Evolutionary conservation across 768 basidiomycete genomes (phyloP), one percentile per base, ranked within the genome.

Genomic region (Amanita fuliginea): DNA sequence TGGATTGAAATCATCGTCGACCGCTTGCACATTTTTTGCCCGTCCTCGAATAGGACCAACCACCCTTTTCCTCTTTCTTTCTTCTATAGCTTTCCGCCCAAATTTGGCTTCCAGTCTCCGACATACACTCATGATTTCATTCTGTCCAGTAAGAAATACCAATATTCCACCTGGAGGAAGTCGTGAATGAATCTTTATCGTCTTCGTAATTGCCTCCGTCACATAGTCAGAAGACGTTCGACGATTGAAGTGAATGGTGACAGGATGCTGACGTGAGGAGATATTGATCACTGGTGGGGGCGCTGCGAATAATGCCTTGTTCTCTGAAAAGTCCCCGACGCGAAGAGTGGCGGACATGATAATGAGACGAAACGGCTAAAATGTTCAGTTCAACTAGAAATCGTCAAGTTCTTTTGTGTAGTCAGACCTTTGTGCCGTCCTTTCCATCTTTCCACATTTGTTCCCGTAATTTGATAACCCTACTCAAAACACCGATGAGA

Each of bases 321-420:
- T 98, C 52, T 86, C 81, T 1, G 86, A 80, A 57, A 99, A 98
- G 65, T 98, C 96, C 53, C 80, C 80, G 42, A 97, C 83, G 21
- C 93, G 88, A 5, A 98, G 77, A 0, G 96, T 98, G 3, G 96
- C 96, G 11, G 96, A 99, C 96, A 99, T 99, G 66, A 99, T 96
- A 53, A 98, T 78, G 45, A 99, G 72, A 16, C 96, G 83, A 13
- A 99, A 65, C 9, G 94, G 95, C 82, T 88, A 56, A 6, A 42
- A 42, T 32, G 30, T 14, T 19, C 30, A 26, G n/a, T 35, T 33
- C 14, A 47, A 40, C 26, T 19, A 55, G 42, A 11, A 55, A 40
- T 49, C 5, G 51, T 36, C 52, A 18, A 21, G 13, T 13, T 21
- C 14, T 52, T 24, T 34, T 16, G 46, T 34, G 11, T 11, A 42